Percentiles rank a stretch among this genome's conserved stretches.
Evolutionary conservation across 1,284 basidiomycete species (phyloP).

Genomic region (Apiotrichum akiyoshidainum): DNA sequence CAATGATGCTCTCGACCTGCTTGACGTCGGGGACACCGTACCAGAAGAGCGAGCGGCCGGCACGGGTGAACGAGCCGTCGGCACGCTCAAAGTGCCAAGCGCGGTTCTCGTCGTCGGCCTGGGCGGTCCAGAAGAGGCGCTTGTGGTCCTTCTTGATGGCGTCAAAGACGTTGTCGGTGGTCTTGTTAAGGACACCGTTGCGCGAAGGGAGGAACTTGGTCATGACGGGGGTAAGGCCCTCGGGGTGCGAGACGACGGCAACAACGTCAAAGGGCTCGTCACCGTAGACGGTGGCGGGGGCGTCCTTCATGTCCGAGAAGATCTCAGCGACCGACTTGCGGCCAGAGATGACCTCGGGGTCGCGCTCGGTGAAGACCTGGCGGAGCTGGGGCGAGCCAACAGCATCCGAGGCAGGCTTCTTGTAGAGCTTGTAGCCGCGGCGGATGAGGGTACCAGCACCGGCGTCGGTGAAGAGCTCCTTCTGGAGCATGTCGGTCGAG

Average conservation of each 20-base stretch:
- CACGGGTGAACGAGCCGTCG: conserved; percentile 94
- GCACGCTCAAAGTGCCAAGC: conserved; percentile 99
- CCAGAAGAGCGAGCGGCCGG: conserved; percentile 91
- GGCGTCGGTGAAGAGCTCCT: conserved; percentile 97
- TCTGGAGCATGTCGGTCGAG: conserved; percentile 86
- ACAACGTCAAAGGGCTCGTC: conserved; percentile 96
- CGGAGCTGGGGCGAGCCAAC: conserved; percentile 91
- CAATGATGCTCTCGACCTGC: conserved; percentile 85
- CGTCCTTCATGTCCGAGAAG: conserved; percentile 72
- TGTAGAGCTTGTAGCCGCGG: conserved; percentile 96
- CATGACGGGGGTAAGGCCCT: conserved; percentile 84
- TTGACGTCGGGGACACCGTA: conserved; percentile 89
- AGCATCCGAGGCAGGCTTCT: conserved; percentile 72
- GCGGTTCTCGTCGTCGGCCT: conserved; percentile 90
- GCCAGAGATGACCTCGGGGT: conserved; percentile 83
- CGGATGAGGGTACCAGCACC: conserved; percentile 97
- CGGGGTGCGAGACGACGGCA: conserved; percentile 88
- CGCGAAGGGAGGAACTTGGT: conserved; percentile 87
- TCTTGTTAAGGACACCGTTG: conserved; percentile 86
- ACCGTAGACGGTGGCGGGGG: conserved; percentile 91
- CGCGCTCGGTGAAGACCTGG: conserved; percentile 87
- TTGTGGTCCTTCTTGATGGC: conserved; percentile 93
- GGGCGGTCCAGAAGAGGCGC: conserved; percentile 93
- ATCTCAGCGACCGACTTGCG: conserved; percentile 85
- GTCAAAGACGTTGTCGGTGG: conserved; percentile 95